Percentiles rank a stretch among this genome's conserved stretches.
Evolutionary conservation across 2,329 filamentous ascomycete genomes (phyloP).

Genomic region (Aspergillus nomiae): DNA sequence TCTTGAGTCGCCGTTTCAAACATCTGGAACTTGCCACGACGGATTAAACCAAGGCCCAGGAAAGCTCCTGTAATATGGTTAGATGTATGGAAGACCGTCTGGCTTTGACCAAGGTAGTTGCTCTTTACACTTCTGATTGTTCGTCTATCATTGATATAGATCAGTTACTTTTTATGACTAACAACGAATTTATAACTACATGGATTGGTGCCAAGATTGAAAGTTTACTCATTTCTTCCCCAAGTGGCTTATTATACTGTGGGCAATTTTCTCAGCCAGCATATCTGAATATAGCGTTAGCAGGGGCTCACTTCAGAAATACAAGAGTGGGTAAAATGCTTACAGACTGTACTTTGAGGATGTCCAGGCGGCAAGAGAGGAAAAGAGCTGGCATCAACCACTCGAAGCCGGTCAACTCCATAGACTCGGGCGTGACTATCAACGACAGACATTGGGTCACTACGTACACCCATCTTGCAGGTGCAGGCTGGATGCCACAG

Average conservation of each 20-base stretch:
- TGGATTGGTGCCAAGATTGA: too few species aligned
- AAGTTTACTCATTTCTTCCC: background rate
- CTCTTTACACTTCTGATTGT: background rate
- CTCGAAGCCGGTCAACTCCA: conserved; percentile 6
- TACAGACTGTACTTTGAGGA: background rate
- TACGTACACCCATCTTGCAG: conserved; percentile 3
- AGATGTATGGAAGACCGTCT: background rate
- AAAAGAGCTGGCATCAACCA: conserved; percentile 11
- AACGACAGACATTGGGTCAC: conserved; percentile 3
- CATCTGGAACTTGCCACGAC: too few species aligned
- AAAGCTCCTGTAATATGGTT: background rate
- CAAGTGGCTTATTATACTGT: background rate
- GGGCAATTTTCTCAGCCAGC: background rate
- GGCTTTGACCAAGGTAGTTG: accelerated
- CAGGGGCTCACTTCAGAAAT: background rate
- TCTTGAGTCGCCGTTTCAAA: background rate
- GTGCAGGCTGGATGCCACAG: conserved; percentile 6
- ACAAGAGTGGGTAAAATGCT: background rate
- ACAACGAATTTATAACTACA: too few species aligned
- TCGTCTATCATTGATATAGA: background rate
- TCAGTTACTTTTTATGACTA: too few species aligned
- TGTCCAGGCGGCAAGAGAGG: conserved; percentile 8
- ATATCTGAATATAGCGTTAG: background rate
- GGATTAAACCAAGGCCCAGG: background rate
- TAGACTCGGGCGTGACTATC: conserved; percentile 3